Percentiles rank a stretch among this genome's conserved stretches.
phyloP scores from a whole-genome alignment of 2,329 filamentous ascomycete genomes.

The Cordyceps pruinosa region DNA sequence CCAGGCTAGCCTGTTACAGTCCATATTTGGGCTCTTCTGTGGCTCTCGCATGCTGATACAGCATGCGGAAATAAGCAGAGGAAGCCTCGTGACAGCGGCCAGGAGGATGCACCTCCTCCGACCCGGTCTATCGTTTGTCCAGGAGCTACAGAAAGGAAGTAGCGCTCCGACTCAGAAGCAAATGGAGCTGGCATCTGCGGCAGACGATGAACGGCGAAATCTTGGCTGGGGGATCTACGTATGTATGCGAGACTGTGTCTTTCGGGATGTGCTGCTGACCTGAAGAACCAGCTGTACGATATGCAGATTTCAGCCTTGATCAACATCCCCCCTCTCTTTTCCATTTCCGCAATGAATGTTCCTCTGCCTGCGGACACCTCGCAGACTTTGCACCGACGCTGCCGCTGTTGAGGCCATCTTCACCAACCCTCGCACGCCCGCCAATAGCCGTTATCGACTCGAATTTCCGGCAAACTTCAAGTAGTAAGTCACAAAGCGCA shows the following conservation, averaged over 20 bases:
- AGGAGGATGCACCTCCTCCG: constrained; percentile 10
- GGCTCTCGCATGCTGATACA: constrained; percentile 10
- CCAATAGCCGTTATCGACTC: background rate
- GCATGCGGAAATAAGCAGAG: constrained; percentile 9
- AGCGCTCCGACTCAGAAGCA: background rate
- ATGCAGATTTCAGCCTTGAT: constrained; percentile 9
- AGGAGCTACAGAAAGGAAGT: constrained; percentile 1
- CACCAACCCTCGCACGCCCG: background rate
- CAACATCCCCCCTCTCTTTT: constrained; percentile 6
- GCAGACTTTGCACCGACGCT: background rate
- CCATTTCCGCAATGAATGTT: constrained; percentile 4
- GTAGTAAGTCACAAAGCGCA: background rate
- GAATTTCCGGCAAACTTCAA: constrained; percentile 1
- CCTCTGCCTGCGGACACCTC: background rate
- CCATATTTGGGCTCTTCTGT: constrained; percentile 10
- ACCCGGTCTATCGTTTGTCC: constrained; percentile 6
- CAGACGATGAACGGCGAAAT: constrained; percentile 3
- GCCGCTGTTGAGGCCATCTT: background rate
- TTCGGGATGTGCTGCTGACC: background rate
- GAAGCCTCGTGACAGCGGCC: constrained; percentile 3
- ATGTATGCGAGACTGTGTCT: background rate
- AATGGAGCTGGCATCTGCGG: background rate
- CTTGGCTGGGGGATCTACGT: constrained; percentile 10
- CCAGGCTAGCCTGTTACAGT: constrained; percentile 5
- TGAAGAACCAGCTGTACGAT: constrained; percentile 1